Conservation (phyloP, 2,329 filamentous ascomycete genomes). For the Thyridium curvatum region DNA sequence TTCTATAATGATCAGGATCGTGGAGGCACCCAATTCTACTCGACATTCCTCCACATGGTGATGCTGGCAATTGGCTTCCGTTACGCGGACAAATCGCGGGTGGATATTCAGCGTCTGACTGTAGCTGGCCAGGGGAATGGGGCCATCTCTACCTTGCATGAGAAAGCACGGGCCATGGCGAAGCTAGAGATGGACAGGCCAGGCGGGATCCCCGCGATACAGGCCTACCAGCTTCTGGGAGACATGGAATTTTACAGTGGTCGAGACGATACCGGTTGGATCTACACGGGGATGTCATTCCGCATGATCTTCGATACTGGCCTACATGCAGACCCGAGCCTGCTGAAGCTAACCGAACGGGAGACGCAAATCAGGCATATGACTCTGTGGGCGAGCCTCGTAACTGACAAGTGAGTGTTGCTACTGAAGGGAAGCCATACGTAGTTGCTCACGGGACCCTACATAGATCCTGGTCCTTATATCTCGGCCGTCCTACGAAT, state of each 20-base stretch:
- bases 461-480: slow-evolving; percentile 7
- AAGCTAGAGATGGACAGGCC: slow-evolving; percentile 9
- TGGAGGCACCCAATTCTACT: slow-evolving; percentile 8
- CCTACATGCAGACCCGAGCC: slow-evolving; percentile 7
- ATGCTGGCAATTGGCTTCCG: slow-evolving; percentile 10
- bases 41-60: slow-evolving; percentile 8
- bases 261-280: slow-evolving; percentile 11
- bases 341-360: slow-evolving; percentile 3
- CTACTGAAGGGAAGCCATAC: not conserved
- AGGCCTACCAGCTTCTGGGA: slow-evolving; percentile 9
- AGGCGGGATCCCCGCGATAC: slow-evolving; percentile 11
- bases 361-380: slow-evolving; percentile 10
- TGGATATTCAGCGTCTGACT: slow-evolving; percentile 7
- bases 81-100: slow-evolving; percentile 7
- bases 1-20: slow-evolving; percentile 7
- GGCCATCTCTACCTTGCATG: slow-evolving; percentile 7
- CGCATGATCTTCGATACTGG: slow-evolving; percentile 10
- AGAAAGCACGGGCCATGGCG: slow-evolving; percentile 9
- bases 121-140: slow-evolving; percentile 5
- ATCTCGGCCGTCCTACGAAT: slow-evolving; percentile 10
- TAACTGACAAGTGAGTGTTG: slow-evolving; percentile 6
- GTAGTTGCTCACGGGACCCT: not conserved
- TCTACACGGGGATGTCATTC: slow-evolving; percentile 9
- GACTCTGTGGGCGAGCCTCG: slow-evolving; percentile 9
- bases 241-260: slow-evolving; percentile 11